Evolutionary conservation across 2,329 filamentous ascomycete genomes (phyloP).

Genomic region (Xylariomycetidae sp.): DNA sequence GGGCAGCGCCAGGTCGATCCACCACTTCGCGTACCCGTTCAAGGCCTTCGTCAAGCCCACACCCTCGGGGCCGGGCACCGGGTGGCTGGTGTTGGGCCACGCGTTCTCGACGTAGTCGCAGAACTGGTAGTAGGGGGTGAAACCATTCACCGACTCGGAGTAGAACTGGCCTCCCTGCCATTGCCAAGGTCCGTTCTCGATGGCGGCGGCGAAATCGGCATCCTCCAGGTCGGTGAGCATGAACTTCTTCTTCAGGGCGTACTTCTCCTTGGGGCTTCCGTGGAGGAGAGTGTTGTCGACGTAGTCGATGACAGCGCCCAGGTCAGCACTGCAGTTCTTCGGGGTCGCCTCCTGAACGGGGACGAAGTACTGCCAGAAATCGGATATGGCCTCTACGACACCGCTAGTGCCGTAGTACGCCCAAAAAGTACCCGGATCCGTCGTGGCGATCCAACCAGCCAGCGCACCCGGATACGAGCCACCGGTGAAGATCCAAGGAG

Average conservation of each 20-base stretch:
- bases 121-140: slow-evolving; percentile 42
- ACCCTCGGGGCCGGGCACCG: slow-evolving; percentile 41
- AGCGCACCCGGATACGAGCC: slow-evolving; percentile 52
- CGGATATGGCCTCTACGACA: slow-evolving; percentile 44
- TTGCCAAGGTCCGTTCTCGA: slow-evolving; percentile 50
- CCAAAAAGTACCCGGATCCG: slow-evolving; percentile 52
- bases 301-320: slow-evolving; percentile 44
- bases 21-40: slow-evolving; percentile 45
- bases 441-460: slow-evolving; percentile 43
- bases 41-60: slow-evolving; percentile 47
- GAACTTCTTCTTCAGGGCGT: slow-evolving; percentile 44
- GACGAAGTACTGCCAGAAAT: slow-evolving; percentile 51
- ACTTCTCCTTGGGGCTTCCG: slow-evolving; percentile 32
- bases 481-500: slow-evolving; percentile 50
- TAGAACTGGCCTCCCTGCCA: slow-evolving; percentile 51
- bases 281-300: slow-evolving; percentile 40
- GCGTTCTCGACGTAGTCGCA: slow-evolving; percentile 45
- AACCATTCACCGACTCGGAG: slow-evolving; percentile 34
- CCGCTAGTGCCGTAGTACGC: slow-evolving; percentile 52
- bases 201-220: slow-evolving; percentile 41
- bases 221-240: slow-evolving; percentile 38
- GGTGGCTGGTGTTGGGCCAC: slow-evolving; percentile 36
- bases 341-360: slow-evolving; percentile 49
- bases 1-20: slow-evolving; percentile 35
- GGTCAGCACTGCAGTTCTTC: slow-evolving; percentile 48